Evolutionary conservation across 164 flowering plant species (phyloP), one percentile per base, ranked within the genome.

Genomic region (Nymphaea thermarum): DNA sequence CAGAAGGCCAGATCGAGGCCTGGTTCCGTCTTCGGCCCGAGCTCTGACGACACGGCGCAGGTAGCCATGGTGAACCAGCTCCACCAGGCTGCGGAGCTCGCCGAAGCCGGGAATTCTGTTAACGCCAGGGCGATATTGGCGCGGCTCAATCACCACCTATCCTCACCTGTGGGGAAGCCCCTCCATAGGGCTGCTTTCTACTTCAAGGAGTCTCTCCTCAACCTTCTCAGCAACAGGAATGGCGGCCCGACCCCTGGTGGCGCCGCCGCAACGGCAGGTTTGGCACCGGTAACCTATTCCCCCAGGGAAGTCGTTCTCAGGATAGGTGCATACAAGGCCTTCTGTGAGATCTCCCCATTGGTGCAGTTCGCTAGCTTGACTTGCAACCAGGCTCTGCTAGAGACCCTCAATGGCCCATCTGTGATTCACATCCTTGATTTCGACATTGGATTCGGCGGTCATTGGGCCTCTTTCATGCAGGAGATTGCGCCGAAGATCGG

Each of bases 51-150:
- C 57, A 10, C 57, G 3, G 57, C 57, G 57, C 85, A 84, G 68
- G 84, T 82, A 70, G 88, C 76, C 6, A 72, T 82, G 42, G 71
- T 80, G 4, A 89, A 93, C 76, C 97, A 85, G 79, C 82, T 93
- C 43, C 79, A 70, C 76, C 82, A 92, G 79, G 96, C 96, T 6
- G 94, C 90, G 43, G 93, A 95, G 87, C 81, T 90, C 80, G 82
- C 88, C 68, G 93, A 86, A 77, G 70, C 84, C 18, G 98, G 98
- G 69, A 87, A 92, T 68, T 77, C 78, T 47, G 81, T 82, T 79
- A 89, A 79, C 88, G 96, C 97, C 91, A 96, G 87, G 82, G 96
- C 80, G 99, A 95, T 95, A 95, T 95, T 95, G 99, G 99, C 99
- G 97, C 98, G 98, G 99, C 98, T 94, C 98, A 94, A 94, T 94